Percentiles rank a stretch among this genome's conserved stretches.
phyloP scores from a whole-genome alignment of 1,284 basidiomycete species.

The Agaricales sp. region DNA sequence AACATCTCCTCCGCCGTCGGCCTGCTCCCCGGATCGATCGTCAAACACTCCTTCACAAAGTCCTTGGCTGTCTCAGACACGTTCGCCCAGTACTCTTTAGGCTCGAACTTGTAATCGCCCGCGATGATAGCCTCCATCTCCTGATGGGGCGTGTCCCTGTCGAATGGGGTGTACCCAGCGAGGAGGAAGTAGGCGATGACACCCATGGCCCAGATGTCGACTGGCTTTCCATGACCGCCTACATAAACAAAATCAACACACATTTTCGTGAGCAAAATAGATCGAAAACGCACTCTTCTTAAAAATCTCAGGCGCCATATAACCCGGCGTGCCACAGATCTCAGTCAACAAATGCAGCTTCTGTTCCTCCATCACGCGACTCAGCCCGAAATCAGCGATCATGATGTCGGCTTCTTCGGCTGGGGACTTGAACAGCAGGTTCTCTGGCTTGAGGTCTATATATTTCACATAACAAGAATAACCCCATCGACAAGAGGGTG shows the following conservation, averaged over 20 bases:
- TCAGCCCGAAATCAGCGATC: constrained; percentile 95
- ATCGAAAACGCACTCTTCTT: constrained; percentile 58
- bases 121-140: constrained; percentile 92
- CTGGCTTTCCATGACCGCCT: constrained; percentile 93
- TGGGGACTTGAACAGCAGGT: constrained; percentile 86
- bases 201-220: constrained; percentile 96
- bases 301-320: constrained; percentile 99
- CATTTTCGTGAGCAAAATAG: neutral
- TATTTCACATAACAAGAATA: too few species aligned
- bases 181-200: constrained; percentile 95
- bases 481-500: too few species aligned
- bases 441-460: constrained; percentile 92
- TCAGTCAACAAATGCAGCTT: constrained; percentile 87
- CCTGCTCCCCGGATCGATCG: constrained; percentile 68
- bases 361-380: constrained; percentile 84
- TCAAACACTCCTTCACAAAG: constrained; percentile 78
- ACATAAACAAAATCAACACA: constrained; percentile 2
- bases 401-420: constrained; percentile 91
- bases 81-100: constrained; percentile 80
- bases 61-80: constrained; percentile 74
- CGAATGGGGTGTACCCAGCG: constrained; percentile 92
- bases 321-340: constrained; percentile 91
- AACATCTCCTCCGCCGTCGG: constrained; percentile 70
- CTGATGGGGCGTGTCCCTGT: constrained; percentile 78
- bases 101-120: constrained; percentile 89